phyloP scores from a whole-genome alignment of 495 filamentous ascomycete genomes.

The Penicillium flavigenum region DNA sequence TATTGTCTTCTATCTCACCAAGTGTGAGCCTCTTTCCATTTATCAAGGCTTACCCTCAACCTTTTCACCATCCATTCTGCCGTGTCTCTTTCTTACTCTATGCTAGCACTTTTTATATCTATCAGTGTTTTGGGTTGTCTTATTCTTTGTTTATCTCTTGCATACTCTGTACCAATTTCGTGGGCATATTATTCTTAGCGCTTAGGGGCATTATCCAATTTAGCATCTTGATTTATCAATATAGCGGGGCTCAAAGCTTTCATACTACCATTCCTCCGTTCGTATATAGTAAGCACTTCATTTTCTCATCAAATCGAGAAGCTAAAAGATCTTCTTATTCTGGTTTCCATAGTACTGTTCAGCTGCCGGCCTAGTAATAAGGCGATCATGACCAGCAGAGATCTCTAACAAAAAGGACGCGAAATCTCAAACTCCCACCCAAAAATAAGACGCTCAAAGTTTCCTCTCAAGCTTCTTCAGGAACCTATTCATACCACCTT shows the following conservation, averaged over 20 bases:
- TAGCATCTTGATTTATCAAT: conserved; percentile 15
- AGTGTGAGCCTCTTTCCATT: not conserved
- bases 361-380: not conserved
- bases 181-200: conserved; percentile 33
- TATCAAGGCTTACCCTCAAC: conserved; percentile 3
- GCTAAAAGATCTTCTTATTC: not conserved
- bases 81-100: conserved; percentile 7
- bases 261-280: not conserved
- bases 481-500: conserved; percentile 76
- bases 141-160: conserved; percentile 7
- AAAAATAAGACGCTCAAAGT: conserved; percentile 45
- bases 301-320: not conserved
- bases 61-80: not conserved
- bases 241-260: conserved; percentile 10
- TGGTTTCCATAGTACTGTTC: not conserved
- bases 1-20: conserved; percentile 5
- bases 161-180: conserved; percentile 23
- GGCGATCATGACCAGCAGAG: not conserved
- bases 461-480: conserved; percentile 90
- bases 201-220: conserved; percentile 26
- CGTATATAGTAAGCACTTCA: conserved; percentile 1
- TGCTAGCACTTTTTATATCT: conserved; percentile 9
- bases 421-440: not conserved
- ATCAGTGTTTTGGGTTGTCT: conserved; percentile 1
- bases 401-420: not conserved